Conservation (phyloP, 1,284 basidiomycete species). For the Ceratobasidium sp. region DNA sequence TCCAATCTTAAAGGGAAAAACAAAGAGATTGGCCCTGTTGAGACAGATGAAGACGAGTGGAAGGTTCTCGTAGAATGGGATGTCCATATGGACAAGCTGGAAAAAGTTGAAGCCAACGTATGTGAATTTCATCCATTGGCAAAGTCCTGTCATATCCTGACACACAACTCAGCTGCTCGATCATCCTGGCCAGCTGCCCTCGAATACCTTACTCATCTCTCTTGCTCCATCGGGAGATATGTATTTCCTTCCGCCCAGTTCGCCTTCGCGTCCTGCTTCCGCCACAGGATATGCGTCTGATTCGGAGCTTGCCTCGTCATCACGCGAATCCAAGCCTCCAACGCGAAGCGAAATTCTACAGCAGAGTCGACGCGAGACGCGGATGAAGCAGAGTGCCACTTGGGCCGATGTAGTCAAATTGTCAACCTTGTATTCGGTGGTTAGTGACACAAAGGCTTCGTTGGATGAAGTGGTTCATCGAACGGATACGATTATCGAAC, state of each 20-base stretch:
- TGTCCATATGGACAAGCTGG: slow-evolving; percentile 68
- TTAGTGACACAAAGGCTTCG: slow-evolving; percentile 47
- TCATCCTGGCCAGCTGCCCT: slow-evolving; percentile 66
- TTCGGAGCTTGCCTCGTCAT: slow-evolving; percentile 59
- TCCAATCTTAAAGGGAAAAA: slow-evolving; percentile 48
- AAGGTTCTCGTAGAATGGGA: slow-evolving; percentile 74
- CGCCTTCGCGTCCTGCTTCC: slow-evolving; percentile 53
- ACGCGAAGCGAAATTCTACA: slow-evolving; percentile 44
- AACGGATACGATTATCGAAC: slow-evolving; percentile 57
- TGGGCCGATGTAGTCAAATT: slow-evolving; percentile 25
- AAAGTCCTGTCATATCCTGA: slow-evolving; percentile 11
- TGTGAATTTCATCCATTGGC: slow-evolving; percentile 48
- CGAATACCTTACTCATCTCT: slow-evolving; percentile 75
- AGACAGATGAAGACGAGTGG: slow-evolving; percentile 59
- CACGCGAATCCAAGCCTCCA: slow-evolving; percentile 31
- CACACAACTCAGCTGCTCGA: slow-evolving; percentile 56
- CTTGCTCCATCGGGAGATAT: slow-evolving; percentile 67
- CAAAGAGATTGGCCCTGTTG: slow-evolving; percentile 46
- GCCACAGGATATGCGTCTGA: slow-evolving; percentile 74
- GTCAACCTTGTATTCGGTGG: slow-evolving; percentile 31
- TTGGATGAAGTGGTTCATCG: slow-evolving; percentile 56
- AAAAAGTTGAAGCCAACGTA: slow-evolving; percentile 72
- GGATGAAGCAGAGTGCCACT: slow-evolving; percentile 47
- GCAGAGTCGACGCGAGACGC: slow-evolving; percentile 53
- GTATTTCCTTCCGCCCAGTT: slow-evolving; percentile 64